Percentiles rank a stretch among this genome's conserved stretches.
Conservation (phyloP, 176 grass and related monocot genomes). For the Triticum turgidum region DNA sequence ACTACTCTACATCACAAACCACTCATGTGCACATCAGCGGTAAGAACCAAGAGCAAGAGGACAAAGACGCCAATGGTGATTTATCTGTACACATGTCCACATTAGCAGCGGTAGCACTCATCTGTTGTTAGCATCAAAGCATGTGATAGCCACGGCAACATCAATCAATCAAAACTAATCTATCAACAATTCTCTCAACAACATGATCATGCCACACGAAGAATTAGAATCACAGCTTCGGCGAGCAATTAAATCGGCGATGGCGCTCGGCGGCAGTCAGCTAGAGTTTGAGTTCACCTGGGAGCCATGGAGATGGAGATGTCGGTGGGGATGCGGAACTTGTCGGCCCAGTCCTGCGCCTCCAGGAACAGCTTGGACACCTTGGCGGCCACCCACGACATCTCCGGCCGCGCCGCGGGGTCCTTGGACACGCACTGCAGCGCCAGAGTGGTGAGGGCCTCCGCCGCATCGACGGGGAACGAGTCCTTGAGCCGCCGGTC, state of each 20-base stretch:
- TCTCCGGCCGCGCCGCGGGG: slow-evolving; percentile 55
- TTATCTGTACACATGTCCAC: neutral
- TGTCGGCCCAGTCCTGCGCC: slow-evolving; percentile 52
- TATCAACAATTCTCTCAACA: neutral
- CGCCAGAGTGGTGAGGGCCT: slow-evolving; percentile 57
- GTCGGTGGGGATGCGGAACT: slow-evolving; percentile 54
- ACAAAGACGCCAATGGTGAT: neutral
- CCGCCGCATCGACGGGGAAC: slow-evolving; percentile 49
- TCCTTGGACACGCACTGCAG: slow-evolving; percentile 60
- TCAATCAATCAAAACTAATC: neutral
- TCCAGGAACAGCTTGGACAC: slow-evolving; percentile 84
- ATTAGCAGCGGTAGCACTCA: neutral
- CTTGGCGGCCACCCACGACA: slow-evolving; percentile 67
- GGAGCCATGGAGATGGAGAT: slow-evolving; percentile 74
- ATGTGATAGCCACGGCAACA: neutral
- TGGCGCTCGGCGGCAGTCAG: neutral
- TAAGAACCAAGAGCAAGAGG: neutral
- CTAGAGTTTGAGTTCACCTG: slow-evolving; percentile 14
- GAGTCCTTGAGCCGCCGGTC: slow-evolving; percentile 77
- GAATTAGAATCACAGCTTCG: neutral
- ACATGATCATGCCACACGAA: too few species aligned
- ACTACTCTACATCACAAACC: neutral
- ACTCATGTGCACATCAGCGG: slow-evolving; percentile 16
- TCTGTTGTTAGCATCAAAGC: neutral
- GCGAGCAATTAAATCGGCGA: neutral